A percentile compares a stretch with the other conserved stretches of the same genome.
These are phyloP conservation scores for Syzygium syzygioides DNA, from an alignment of 441 rosid genomes.

Conservation along the genomic window DNA sequence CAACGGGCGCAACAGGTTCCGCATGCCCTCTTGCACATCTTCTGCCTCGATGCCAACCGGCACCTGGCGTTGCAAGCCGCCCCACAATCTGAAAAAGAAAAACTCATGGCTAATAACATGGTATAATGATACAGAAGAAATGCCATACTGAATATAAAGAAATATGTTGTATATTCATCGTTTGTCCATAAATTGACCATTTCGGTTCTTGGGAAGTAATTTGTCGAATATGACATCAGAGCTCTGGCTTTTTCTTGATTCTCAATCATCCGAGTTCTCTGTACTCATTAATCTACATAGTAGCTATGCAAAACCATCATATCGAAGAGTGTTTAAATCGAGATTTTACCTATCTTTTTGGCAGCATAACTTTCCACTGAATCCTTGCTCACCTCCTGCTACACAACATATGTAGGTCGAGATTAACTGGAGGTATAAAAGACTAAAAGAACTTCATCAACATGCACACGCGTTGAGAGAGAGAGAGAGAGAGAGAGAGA, in stretches of 20 bases:
- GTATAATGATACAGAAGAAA: neutral
- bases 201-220: neutral
- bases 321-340: neutral
- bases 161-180: neutral
- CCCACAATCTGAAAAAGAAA: slow-evolving; percentile 17
- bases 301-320: neutral
- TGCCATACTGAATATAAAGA: neutral
- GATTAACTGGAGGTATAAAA: neutral
- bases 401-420: neutral
- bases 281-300: neutral
- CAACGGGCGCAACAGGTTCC: slow-evolving; percentile 40
- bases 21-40: slow-evolving; percentile 36
- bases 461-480: neutral
- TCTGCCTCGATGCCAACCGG: slow-evolving; percentile 24
- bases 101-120: neutral
- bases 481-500: neutral
- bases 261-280: neutral
- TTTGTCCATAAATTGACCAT: neutral
- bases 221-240: neutral
- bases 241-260: neutral
- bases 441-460: neutral
- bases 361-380: neutral
- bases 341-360: neutral
- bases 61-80: slow-evolving; percentile 30
- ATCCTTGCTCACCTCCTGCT: neutral